Conservation (phyloP, 2,329 filamentous ascomycete species). For the Colletotrichum limetticola region DNA sequence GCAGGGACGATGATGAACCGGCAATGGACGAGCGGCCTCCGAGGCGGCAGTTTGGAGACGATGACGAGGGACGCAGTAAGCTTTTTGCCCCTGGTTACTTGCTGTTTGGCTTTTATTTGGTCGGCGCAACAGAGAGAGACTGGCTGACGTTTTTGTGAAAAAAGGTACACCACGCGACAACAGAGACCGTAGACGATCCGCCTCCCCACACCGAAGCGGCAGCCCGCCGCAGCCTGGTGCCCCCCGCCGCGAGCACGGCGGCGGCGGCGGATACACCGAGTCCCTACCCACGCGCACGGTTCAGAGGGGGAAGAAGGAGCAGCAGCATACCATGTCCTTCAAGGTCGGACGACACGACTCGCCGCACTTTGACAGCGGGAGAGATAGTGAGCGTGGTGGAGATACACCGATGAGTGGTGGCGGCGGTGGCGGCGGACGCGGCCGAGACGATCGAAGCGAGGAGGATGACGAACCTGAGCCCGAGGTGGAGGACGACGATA, state of each 20-base stretch:
- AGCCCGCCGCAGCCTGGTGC: conserved; percentile 36
- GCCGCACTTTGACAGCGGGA: conserved; percentile 36
- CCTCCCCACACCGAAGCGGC: conserved; percentile 44
- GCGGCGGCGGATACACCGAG: conserved; percentile 31
- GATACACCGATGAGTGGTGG: conserved; percentile 28
- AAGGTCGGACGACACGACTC: conserved; percentile 47
- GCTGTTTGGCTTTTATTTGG: not conserved
- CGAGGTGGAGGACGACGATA: conserved; percentile 71
- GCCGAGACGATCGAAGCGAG: conserved; percentile 25
- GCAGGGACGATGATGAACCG: conserved; percentile 39
- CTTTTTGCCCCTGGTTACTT: not conserved
- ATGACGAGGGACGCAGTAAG: conserved; percentile 35
- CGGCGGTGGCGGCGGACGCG: conserved; percentile 15
- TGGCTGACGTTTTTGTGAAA: not conserved
- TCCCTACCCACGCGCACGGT: conserved; percentile 46
- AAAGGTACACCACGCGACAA: conserved; percentile 29
- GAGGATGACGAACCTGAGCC: conserved; percentile 55
- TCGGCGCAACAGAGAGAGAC: not conserved
- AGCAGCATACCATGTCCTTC: conserved; percentile 45
- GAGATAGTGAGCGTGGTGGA: conserved; percentile 37
- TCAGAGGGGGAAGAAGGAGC: conserved; percentile 38
- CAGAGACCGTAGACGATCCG: conserved; percentile 48
- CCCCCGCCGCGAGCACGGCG: conserved; percentile 22
- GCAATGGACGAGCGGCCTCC: conserved; percentile 32
- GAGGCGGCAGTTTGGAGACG: conserved; percentile 36